Evolutionary conservation across 768 basidiomycete genomes (phyloP).

Genomic region (Panus rudis): DNA sequence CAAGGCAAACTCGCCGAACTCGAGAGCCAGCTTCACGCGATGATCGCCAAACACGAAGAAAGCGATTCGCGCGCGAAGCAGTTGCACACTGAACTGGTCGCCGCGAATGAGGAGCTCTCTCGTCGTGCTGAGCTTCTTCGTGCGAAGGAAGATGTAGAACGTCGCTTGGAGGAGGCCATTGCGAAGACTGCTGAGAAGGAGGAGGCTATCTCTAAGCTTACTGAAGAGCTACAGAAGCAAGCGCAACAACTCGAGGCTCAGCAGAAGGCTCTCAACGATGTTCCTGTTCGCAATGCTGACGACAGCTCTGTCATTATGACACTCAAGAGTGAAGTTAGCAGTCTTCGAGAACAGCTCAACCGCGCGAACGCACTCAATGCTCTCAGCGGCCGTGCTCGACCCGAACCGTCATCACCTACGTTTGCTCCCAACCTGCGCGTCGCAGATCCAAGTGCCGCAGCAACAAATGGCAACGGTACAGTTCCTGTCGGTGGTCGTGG

Average conservation of each 20-base stretch:
- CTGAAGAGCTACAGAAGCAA: conserved; percentile 68
- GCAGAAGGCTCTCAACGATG: conserved; percentile 59
- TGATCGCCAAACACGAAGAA: conserved; percentile 86
- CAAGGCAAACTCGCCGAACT: conserved; percentile 68
- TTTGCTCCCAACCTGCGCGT: conserved; percentile 75
- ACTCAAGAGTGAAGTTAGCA: conserved; percentile 89
- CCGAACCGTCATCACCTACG: conserved; percentile 75
- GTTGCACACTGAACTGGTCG: conserved; percentile 60
- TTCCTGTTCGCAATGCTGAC: conserved; percentile 64
- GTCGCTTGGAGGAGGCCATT: conserved; percentile 69
- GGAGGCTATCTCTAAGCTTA: conserved; percentile 71
- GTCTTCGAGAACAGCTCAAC: conserved; percentile 90
- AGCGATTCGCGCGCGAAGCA: conserved; percentile 67
- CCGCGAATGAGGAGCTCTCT: conserved; percentile 62
- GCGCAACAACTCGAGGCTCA: conserved; percentile 70
- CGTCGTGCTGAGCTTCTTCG: conserved; percentile 69
- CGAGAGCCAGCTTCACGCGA: conserved; percentile 80
- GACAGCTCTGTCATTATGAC: conserved; percentile 83
- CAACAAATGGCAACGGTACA: conserved; percentile 37
- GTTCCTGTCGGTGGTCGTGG: conserved; percentile 32
- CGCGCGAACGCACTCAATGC: conserved; percentile 89
- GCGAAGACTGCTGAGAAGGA: conserved; percentile 78
- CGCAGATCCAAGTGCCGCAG: conserved; percentile 34
- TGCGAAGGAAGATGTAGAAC: conserved; percentile 75
- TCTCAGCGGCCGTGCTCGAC: conserved; percentile 67